Evolutionary conservation across 768 basidiomycete genomes (phyloP), one percentile per base, ranked within the genome.

Genomic region (Scleroderma citrinum): DNA sequence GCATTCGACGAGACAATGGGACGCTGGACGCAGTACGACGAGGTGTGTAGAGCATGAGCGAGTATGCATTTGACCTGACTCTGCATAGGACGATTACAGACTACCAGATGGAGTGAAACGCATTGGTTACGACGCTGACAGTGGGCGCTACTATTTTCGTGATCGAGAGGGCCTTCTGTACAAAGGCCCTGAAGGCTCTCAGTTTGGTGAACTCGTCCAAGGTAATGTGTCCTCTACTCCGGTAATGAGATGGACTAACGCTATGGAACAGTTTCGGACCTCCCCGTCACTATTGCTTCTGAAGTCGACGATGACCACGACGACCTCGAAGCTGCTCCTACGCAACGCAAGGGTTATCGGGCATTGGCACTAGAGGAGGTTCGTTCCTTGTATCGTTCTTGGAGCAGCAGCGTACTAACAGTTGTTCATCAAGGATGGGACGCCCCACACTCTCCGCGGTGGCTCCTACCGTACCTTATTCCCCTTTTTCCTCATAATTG

Each of bases 61-160:
- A 17, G 2, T n/a, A 26, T 30, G 13, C 34, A 10, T 13, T 35
- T 24, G 47, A 44, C 56, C 17, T 45, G 16, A 39, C 55, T 23
- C 12, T 36, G 29, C 50, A 12, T 49, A 78, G 77, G 77, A 79
- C 50, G 68, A 70, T n/a, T 75, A 76, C 56, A 71, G 77, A 53
- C 71, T 79, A 45, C 77, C 77, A 1, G 72, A 72, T 46, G 77
- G 77, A 36, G 66, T 77, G 61, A 70, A 79, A 52, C 80, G 87
- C 30, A 77, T 85, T 49, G 87, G 86, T 11, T 90, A 89, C 59
- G 87, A 91, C 66, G 69, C 82, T 3, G 87, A 90, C 68, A 73
- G 75, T 2, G 76, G 78, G 43, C 69, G 75, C 42, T 88, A 89
- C 69, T 74, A 76, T 60, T 90, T 82, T 67, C 74, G 74, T 21